phyloP scores from a whole-genome alignment of 1,139 yeast species.

The Nakaseomyces bracarensis region DNA sequence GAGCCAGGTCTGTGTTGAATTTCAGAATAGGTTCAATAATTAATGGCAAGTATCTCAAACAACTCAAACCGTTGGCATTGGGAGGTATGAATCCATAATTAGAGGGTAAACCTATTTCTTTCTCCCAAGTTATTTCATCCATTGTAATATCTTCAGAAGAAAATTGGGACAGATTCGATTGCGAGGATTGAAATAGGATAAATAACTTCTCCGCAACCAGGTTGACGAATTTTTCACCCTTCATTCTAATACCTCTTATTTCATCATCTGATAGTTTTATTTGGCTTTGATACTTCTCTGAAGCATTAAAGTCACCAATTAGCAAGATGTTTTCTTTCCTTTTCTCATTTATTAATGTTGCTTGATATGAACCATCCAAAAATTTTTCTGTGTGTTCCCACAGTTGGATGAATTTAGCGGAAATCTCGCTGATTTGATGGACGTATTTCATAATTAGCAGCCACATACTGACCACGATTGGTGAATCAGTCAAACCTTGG shows the following conservation, averaged over 20 bases:
- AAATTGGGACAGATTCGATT: constrained; percentile 8
- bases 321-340: constrained; percentile 34
- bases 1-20: constrained; percentile 39
- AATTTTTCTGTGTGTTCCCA: constrained; percentile 43
- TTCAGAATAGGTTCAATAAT: constrained; percentile 36
- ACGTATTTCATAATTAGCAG: constrained; percentile 39
- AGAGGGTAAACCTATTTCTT: constrained; percentile 26
- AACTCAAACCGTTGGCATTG: constrained; percentile 49
- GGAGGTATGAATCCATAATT: constrained; percentile 54
- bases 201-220: constrained; percentile 34
- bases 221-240: constrained; percentile 33
- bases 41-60: constrained; percentile 41
- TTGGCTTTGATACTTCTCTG: constrained; percentile 18
- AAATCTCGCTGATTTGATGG: constrained; percentile 34
- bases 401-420: constrained; percentile 35
- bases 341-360: constrained; percentile 37
- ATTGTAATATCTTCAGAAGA: constrained; percentile 13
- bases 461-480: constrained; percentile 50
- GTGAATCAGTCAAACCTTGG: constrained; percentile 37
- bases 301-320: constrained; percentile 22
- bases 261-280: constrained; percentile 35
- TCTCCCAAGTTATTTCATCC: constrained; percentile 9
- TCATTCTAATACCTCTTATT: constrained; percentile 32
- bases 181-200: constrained; percentile 34
- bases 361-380: constrained; percentile 39